Evolutionary conservation across 345 rosid species (phyloP).

Genomic region (Hevea brasiliensis): DNA sequence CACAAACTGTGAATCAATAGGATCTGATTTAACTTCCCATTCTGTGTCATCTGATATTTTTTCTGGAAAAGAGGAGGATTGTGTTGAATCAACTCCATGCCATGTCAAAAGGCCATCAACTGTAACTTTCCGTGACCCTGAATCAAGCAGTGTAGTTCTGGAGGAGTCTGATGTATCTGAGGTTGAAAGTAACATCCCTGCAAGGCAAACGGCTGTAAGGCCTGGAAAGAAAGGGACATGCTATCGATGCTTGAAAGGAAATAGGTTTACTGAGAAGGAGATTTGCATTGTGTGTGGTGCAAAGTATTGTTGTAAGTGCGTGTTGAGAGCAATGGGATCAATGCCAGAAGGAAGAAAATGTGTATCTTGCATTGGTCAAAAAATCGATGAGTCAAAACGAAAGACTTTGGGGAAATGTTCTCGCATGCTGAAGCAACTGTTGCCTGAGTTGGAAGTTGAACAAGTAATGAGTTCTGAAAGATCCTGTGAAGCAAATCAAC

Average conservation of each 20-base stretch:
- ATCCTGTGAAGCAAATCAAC: constrained; percentile 59
- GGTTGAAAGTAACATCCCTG: constrained; percentile 30
- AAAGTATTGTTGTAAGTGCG: constrained; percentile 67
- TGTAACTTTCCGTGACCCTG: constrained; percentile 63
- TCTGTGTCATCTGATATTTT: constrained; percentile 36
- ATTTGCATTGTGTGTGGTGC: constrained; percentile 82
- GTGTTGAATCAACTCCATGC: constrained; percentile 23
- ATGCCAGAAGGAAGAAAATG: constrained; percentile 97
- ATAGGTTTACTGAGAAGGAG: constrained; percentile 66
- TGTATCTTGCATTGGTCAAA: constrained; percentile 59
- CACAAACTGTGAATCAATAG: constrained; percentile 24
- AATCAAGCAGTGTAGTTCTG: constrained; percentile 28
- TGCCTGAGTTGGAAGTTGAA: constrained; percentile 50
- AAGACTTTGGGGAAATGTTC: constrained; percentile 59
- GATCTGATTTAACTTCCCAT: constrained; percentile 32
- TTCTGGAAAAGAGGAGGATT: constrained; percentile 40
- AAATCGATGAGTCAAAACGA: constrained; percentile 64
- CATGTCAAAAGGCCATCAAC: constrained; percentile 43
- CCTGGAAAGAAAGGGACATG: constrained; percentile 69
- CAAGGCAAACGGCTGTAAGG: constrained; percentile 45
- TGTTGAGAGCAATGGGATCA: constrained; percentile 80
- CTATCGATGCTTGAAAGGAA: constrained; percentile 66
- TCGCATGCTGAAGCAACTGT: constrained; percentile 53
- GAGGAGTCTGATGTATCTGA: constrained; percentile 43
- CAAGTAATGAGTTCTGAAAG: constrained; percentile 60